Percentiles rank a stretch among this genome's conserved stretches.
Conservation (phyloP, 2,329 filamentous ascomycete species). For the Pseudogymnoascus sp. region DNA sequence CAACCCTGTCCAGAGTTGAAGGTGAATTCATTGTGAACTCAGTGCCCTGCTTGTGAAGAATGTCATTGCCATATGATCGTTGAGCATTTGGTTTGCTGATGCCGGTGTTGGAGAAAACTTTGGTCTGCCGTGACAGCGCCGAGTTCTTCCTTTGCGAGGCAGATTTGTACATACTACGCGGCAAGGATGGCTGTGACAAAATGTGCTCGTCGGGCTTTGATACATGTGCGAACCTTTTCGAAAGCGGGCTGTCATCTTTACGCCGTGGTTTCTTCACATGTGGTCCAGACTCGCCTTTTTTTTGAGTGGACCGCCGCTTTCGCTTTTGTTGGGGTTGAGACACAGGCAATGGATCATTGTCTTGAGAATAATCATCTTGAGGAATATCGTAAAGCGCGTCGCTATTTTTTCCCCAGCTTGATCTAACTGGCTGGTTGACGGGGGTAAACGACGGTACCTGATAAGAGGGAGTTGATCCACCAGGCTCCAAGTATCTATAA, state of each 20-base stretch:
- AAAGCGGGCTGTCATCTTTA: background rate
- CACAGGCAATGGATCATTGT: background rate
- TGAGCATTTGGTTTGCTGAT: constrained; percentile 20
- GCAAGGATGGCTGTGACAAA: background rate
- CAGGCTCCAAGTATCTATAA: background rate
- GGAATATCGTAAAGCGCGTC: constrained; percentile 16
- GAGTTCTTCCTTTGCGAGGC: constrained; percentile 10
- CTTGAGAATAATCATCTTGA: too few relatives aligned
- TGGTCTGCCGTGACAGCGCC: constrained; percentile 12
- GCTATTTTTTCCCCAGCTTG: constrained; percentile 10
- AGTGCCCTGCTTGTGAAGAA: background rate
- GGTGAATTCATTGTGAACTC: constrained; percentile 8
- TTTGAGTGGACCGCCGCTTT: constrained; percentile 12
- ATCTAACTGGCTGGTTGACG: constrained; percentile 16
- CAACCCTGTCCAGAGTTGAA: constrained; percentile 19
- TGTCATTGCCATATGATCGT: background rate
- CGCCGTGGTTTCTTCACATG: background rate
- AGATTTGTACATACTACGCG: constrained; percentile 14
- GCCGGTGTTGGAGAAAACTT: constrained; percentile 18
- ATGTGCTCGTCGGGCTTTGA: background rate
- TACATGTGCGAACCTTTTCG: background rate
- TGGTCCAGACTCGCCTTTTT: background rate
- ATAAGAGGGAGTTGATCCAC: background rate
- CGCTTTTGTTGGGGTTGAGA: constrained; percentile 1
- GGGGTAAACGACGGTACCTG: constrained; percentile 3